phyloP scores from a whole-genome alignment of 768 basidiomycete species.

The Lyophyllum semitale region DNA sequence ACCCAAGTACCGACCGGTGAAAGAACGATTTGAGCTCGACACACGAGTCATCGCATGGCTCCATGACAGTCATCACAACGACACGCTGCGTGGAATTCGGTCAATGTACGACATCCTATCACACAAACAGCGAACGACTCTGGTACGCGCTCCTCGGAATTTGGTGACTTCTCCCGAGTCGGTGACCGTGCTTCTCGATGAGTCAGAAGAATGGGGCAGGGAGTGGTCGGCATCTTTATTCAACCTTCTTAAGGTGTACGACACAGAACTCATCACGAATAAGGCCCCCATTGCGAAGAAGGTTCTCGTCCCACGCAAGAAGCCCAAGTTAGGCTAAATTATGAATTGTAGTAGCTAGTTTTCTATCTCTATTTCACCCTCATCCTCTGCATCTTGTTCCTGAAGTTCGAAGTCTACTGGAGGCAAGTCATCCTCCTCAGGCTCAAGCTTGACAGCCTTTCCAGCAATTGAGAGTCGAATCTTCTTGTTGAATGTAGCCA shows the following conservation, averaged over 20 bases:
- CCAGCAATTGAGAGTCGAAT: conserved; percentile 16
- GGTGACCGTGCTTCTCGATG: conserved; percentile 15
- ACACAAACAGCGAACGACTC: not conserved
- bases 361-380: not conserved
- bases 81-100: conserved; percentile 10
- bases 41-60: conserved; percentile 19
- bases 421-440: conserved; percentile 24
- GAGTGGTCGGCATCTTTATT: conserved; percentile 18
- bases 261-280: not conserved
- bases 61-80: conserved; percentile 1
- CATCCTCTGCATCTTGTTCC: not conserved
- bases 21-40: conserved; percentile 15
- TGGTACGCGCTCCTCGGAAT: conserved; percentile 12
- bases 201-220: conserved; percentile 22
- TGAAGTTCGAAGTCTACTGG: not conserved
- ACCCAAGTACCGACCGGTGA: conserved; percentile 9
- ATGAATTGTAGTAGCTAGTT: not conserved
- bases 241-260: not conserved
- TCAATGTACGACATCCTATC: conserved; percentile 22
- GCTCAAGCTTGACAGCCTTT: conserved; percentile 16
- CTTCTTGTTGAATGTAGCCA: conserved; percentile 36
- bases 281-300: not conserved
- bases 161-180: conserved; percentile 1
- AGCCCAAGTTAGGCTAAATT: not conserved
- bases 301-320: not conserved